phyloP scores from a whole-genome alignment of 1,284 basidiomycete genomes.

The Ustilago xerochloae region DNA sequence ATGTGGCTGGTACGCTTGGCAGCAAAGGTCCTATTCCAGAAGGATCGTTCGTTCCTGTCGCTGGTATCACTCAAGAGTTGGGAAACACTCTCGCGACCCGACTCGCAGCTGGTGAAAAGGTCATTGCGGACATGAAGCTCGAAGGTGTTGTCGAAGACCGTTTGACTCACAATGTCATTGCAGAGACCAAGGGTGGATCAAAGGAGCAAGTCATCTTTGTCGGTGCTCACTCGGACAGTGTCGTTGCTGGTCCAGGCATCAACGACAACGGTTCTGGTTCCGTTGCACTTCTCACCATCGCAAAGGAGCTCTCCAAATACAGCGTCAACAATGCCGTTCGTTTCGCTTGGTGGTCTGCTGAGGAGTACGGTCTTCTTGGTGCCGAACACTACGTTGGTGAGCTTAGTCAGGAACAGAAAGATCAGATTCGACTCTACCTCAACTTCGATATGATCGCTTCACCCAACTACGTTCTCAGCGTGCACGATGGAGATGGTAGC shows the following conservation, averaged over 20 bases:
- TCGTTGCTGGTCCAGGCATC: constrained; percentile 39
- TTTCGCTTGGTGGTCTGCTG: constrained; percentile 44
- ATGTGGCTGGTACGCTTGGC: constrained; percentile 32
- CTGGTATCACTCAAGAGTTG: constrained; percentile 18
- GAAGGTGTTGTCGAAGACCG: constrained; percentile 37
- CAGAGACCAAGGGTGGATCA: constrained; percentile 26
- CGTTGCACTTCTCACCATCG: constrained; percentile 34
- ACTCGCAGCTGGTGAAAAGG: constrained; percentile 27
- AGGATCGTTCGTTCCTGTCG: constrained; percentile 36
- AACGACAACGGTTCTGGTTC: constrained; percentile 48
- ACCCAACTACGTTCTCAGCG: constrained; percentile 39
- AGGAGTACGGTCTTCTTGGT: constrained; percentile 42
- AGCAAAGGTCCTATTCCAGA: constrained; percentile 14
- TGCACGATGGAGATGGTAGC: constrained; percentile 39
- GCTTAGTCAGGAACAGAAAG: constrained; percentile 18
- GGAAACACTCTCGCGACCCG: constrained; percentile 12
- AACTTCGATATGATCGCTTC: constrained; percentile 51
- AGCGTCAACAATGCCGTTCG: constrained; percentile 34
- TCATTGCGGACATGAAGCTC: constrained; percentile 24
- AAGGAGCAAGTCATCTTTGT: constrained; percentile 36
- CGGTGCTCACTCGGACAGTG: constrained; percentile 40
- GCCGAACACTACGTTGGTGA: constrained; percentile 34
- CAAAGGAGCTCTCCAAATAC: constrained; percentile 35
- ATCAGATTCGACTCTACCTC: constrained; percentile 37
- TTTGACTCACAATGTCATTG: constrained; percentile 39